Evolutionary conservation across 169 alveolate species (phyloP), one percentile per base, ranked within the genome.

Genomic region (Toxoplasma gondii): DNA sequence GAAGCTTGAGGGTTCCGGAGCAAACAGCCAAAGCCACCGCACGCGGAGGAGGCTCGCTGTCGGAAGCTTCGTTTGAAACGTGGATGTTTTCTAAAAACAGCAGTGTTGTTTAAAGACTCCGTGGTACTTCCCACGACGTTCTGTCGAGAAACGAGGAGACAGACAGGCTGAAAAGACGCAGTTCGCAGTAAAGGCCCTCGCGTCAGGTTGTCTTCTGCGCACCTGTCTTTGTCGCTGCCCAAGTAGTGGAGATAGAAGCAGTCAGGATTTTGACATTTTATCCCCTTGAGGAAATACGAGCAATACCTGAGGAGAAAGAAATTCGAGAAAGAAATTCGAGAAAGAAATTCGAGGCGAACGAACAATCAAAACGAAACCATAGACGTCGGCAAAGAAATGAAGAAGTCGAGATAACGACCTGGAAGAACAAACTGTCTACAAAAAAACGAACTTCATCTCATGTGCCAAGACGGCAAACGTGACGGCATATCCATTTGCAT

Each of bases 171-270:
- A n/a, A n/a, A n/a, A n/a, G n/a, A n/a, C n/a, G n/a, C n/a, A n/a
- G n/a, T n/a, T n/a, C 58, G 58, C 58, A 12, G 58, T 12, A 12
- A 19, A 64, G 74, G 74, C 74, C n/a, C 74, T 53, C 67, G 67
- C 67, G 67, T 19, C 27, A 9, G 34, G n/a, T 31, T 16, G 31
- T 4, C 34, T n/a, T 38, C 86, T 10, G 7, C 94, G 19, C 0
- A 94, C 96, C 96, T 97, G 64, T 97, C 98, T 16, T 96, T 78
- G 36, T 95, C 98, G 82, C 97, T 97, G 0, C 98, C 99, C 39
- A 97, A 92, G 53, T 97, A 96, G 96, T 98, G 99, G 44, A 98
- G 96, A 93, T 98, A 98, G 94, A 98, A 98, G 94, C 99, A 98
- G 88, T 98, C 99, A 69, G 97, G 97, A 94, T 98, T 98, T 90